Base-by-base conservation (phyloP, 441 rosid genomes). In the Pelargonium citronellum region DNA sequence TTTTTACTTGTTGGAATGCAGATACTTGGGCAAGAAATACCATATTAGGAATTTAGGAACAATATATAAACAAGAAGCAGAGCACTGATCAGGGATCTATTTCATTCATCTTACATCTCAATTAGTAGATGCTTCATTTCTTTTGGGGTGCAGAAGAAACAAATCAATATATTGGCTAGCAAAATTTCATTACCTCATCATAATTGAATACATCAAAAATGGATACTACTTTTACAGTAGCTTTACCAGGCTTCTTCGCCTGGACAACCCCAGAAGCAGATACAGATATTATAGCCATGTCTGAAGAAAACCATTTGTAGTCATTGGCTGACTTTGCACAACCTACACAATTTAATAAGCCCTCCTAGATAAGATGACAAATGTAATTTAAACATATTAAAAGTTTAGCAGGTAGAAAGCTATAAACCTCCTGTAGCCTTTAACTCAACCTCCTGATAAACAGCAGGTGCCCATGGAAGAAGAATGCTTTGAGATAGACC, bases 291-390 rank as follows among this genome's bases (percentile, higher is more conserved):
- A 80, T 73, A 75, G 82, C 76, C 76, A 69, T 74, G 80, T 95
- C 97, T 44, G 91, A 95, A 77, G 97, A 89, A 86, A 83, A 84
- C 99, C 99, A 95, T 84, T 82, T 85, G 86, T 87, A 95, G 82
- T 95, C 97, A 83, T 80, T 80, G 64, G 89, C 81, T 69, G 83
- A 70, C 83, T 85, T 86, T 73, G 91, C 97, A 78, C 99, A 95
- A 71, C 98, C 98, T 94, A 76, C 61, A 78, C 22, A 43, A 68
- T 63, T 51, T 47, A 74, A 77, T 43, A 10, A 53, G 70, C 55
- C 64, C 44, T 75, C 69, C 65, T 67, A 62, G 51, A 77, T 51
- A 30, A 7, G 69, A 68, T 60, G 70, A 72, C 44, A 74, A 67
- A 75, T 60, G 53, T 53, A 7, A 67, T 10, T 5, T 20, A 22